Evolutionary conservation across 1,284 basidiomycete species (phyloP).

Genomic region (Volvariella volvacea): DNA sequence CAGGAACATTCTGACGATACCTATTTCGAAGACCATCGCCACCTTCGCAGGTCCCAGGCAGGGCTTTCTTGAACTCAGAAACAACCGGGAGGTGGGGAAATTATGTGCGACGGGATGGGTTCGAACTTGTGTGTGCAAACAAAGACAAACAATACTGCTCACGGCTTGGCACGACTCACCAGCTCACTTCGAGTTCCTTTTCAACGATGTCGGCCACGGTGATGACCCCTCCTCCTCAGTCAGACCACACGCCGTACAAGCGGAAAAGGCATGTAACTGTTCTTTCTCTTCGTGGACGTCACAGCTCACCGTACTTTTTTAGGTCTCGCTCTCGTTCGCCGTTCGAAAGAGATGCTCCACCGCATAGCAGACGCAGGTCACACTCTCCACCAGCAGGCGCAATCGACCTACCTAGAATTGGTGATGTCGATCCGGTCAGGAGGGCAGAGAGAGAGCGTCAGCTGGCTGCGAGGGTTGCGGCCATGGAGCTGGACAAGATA

Average conservation of each 20-base stretch:
- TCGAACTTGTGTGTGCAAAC: background rate
- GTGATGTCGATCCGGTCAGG: conserved; percentile 74
- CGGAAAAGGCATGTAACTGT: conserved; percentile 44
- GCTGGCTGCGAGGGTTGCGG: conserved; percentile 65
- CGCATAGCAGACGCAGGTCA: conserved; percentile 57
- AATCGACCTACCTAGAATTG: conserved; percentile 51
- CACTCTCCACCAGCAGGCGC: conserved; percentile 40
- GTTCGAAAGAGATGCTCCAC: conserved; percentile 44
- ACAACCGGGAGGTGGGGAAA: no score
- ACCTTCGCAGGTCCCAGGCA: no score
- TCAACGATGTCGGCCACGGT: conserved; percentile 41
- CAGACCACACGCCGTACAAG: conserved; percentile 35
- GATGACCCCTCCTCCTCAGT: conserved; percentile 28
- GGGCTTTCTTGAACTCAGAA: no score
- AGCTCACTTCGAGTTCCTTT: background rate
- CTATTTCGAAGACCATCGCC: no score
- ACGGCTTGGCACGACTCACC: conserved; percentile 3
- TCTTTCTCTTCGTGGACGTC: background rate
- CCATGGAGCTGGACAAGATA: conserved; percentile 62
- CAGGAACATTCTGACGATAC: no score
- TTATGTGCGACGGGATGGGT: no score
- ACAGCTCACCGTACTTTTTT: conserved; percentile 1
- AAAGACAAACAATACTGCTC: conserved; percentile 16
- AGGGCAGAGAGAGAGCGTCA: conserved; percentile 74
- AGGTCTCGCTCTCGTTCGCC: conserved; percentile 55